Conservation (phyloP, 2,329 filamentous ascomycete genomes). For the Fusarium staphyleae region DNA sequence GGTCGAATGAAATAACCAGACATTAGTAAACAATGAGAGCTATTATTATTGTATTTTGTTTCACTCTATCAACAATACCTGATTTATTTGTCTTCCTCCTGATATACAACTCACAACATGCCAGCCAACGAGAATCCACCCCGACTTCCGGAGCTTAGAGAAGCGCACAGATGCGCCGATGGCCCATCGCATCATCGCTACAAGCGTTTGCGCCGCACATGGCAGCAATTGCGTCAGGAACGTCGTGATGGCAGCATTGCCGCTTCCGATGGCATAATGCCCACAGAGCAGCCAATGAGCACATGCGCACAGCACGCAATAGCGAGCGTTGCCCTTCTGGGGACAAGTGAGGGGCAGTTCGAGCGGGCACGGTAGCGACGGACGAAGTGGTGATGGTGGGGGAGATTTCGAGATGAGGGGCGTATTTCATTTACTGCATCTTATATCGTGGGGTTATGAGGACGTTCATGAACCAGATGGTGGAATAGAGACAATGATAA, state of each 20-base stretch:
- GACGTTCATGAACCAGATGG: neutral
- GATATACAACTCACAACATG: neutral
- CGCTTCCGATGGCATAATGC: slow-evolving; percentile 38
- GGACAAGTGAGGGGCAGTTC: slow-evolving; percentile 37
- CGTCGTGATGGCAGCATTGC: slow-evolving; percentile 39
- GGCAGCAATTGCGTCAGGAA: slow-evolving; percentile 38
- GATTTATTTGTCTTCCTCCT: neutral
- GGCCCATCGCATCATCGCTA: slow-evolving; percentile 27
- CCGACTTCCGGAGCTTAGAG: slow-evolving; percentile 27
- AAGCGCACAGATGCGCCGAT: slow-evolving; percentile 10
- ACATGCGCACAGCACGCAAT: slow-evolving; percentile 38
- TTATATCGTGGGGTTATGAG: slow-evolving; percentile 22
- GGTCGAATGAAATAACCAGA: neutral
- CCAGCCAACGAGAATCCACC: slow-evolving; percentile 8
- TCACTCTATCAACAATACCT: too few relatives aligned
- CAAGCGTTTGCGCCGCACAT: slow-evolving; percentile 1
- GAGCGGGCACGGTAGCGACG: neutral
- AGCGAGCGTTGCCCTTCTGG: slow-evolving; percentile 35
- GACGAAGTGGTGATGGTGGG: slow-evolving; percentile 14
- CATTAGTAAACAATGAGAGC: neutral
- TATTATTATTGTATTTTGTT: too few relatives aligned
- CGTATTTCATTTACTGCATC: slow-evolving; percentile 3
- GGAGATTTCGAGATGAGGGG: slow-evolving; percentile 16
- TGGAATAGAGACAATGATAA: slow-evolving; percentile 2
- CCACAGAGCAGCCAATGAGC: slow-evolving; percentile 24